These are phyloP conservation scores for Geotrichum reessii DNA, from an alignment of 1,139 yeast genomes.

Conservation along the genomic window DNA sequence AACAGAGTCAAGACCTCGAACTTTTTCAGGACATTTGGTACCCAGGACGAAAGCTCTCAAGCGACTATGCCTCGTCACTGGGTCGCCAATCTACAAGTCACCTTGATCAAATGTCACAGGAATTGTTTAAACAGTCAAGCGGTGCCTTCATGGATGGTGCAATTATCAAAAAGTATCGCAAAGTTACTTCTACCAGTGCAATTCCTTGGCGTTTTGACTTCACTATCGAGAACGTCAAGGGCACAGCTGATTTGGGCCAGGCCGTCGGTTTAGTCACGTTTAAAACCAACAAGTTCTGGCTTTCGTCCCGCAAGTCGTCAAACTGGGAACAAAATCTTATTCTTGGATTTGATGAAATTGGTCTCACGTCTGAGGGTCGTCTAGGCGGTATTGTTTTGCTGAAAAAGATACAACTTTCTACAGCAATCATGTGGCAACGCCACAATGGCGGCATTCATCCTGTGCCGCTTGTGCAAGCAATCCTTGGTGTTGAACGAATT, in stretches of 20 bases:
- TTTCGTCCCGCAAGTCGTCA: constrained; percentile 58
- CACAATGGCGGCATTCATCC: constrained; percentile 23
- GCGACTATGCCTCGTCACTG: background rate
- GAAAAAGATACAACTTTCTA: constrained; percentile 48
- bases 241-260: constrained; percentile 73
- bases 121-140: constrained; percentile 5
- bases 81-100: constrained; percentile 2
- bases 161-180: constrained; percentile 49
- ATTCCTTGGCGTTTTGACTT: constrained; percentile 72
- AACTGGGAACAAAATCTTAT: constrained; percentile 70
- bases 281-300: constrained; percentile 57
- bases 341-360: constrained; percentile 52
- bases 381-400: constrained; percentile 63
- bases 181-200: constrained; percentile 59
- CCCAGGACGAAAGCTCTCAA: constrained; percentile 35
- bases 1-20: constrained; percentile 81
- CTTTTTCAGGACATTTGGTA: constrained; percentile 83
- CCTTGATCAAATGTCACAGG: constrained; percentile 11
- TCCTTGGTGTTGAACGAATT: constrained; percentile 52
- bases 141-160: constrained; percentile 18
- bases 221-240: constrained; percentile 47
- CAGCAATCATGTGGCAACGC: constrained; percentile 63
- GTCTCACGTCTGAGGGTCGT: constrained; percentile 62
- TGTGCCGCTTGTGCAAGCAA: constrained; percentile 64
- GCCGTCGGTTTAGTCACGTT: constrained; percentile 65